Percentiles rank a stretch among this genome's conserved stretches.
Evolutionary conservation across 129 eudicot genomes (phyloP).

Genomic region (Mikania micrantha): DNA sequence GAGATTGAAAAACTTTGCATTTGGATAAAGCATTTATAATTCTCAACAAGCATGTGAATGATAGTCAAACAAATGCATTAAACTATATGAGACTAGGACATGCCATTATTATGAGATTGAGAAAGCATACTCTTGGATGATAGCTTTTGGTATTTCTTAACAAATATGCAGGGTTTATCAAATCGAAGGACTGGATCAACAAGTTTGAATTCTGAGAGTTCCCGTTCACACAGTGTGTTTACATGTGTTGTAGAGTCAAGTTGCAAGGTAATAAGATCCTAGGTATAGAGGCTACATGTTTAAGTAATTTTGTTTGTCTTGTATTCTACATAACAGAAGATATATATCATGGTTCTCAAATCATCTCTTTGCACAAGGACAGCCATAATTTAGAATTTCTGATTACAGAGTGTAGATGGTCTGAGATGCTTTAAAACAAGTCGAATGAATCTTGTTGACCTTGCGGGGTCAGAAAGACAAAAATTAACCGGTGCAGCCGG

Average conservation of each 20-base stretch:
- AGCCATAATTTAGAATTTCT: not conserved
- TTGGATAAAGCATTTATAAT: not conserved
- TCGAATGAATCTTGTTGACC: conserved; percentile 91
- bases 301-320: not conserved
- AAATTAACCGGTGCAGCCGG: conserved; percentile 98
- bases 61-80: not conserved
- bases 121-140: not conserved
- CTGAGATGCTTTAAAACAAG: conserved; percentile 80
- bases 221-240: conserved; percentile 96
- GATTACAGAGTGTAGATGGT: conserved; percentile 66
- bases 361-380: not conserved
- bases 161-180: conserved; percentile 64
- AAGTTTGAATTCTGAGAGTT: conserved; percentile 81
- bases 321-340: not conserved
- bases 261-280: conserved; percentile 58
- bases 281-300: not conserved
- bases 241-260: conserved; percentile 97
- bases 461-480: conserved; percentile 98
- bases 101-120: not conserved
- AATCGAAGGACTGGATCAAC: conserved; percentile 86
- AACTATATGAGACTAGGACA: not conserved
- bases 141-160: not conserved
- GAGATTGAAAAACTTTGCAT: not conserved
- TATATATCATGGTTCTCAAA: not conserved
- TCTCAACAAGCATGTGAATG: not conserved